A percentile compares a stretch with the other conserved stretches of the same genome.
These are phyloP conservation scores for Taphrina flavorubra DNA, from an alignment of 1,139 yeast genomes.

Conservation along the genomic window DNA sequence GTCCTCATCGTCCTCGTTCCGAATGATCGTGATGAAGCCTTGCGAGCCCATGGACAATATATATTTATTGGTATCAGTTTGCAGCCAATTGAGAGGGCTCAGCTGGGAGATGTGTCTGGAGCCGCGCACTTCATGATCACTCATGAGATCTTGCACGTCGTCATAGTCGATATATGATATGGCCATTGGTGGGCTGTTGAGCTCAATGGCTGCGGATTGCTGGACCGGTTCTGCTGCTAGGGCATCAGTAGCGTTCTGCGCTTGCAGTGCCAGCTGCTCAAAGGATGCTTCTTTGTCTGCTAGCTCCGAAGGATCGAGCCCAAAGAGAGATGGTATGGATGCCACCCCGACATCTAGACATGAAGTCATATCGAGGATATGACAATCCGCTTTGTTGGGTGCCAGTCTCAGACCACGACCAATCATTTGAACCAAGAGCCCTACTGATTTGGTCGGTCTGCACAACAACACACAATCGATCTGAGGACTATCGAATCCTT, in stretches of 20 bases:
- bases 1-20: not conserved
- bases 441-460: slow-evolving; percentile 78
- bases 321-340: slow-evolving; percentile 66
- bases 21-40: slow-evolving; percentile 25
- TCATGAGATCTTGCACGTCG: slow-evolving; percentile 37
- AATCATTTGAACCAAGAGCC: slow-evolving; percentile 80
- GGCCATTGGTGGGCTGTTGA: slow-evolving; percentile 4
- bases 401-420: slow-evolving; percentile 83
- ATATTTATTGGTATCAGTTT: slow-evolving; percentile 30
- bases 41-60: slow-evolving; percentile 25
- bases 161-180: slow-evolving; percentile 41
- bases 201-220: slow-evolving; percentile 41
- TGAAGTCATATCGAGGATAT: slow-evolving; percentile 77
- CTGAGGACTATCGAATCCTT: slow-evolving; percentile 93
- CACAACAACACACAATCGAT: slow-evolving; percentile 81
- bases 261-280: slow-evolving; percentile 35
- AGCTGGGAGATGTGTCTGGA: slow-evolving; percentile 21
- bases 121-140: slow-evolving; percentile 32
- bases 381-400: slow-evolving; percentile 68
- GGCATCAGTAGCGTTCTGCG: slow-evolving; percentile 22
- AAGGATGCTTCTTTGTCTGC: slow-evolving; percentile 36
- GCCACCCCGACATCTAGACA: slow-evolving; percentile 64
- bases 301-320: slow-evolving; percentile 54
- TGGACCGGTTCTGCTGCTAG: slow-evolving; percentile 18
- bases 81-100: slow-evolving; percentile 35